Conservation (phyloP, 2,329 filamentous ascomycete genomes). For the Elsinoe necatrix region DNA sequence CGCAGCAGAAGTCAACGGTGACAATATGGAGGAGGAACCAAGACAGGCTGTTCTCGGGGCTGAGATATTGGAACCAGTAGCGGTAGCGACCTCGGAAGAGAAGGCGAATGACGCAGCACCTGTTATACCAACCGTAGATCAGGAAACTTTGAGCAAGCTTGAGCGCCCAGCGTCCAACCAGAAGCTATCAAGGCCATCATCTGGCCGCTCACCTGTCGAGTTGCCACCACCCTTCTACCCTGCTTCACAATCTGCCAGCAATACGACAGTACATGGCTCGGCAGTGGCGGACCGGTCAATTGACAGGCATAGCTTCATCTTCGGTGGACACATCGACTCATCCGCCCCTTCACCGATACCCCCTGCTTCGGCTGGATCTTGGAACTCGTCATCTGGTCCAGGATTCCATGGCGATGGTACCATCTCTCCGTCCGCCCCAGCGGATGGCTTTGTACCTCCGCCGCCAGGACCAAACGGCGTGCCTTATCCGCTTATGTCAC, state of each 20-base stretch:
- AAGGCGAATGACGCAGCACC: neutral
- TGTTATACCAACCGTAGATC: neutral
- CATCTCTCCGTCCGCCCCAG: neutral
- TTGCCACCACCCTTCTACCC: slow-evolving; percentile 13
- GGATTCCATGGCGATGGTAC: neutral
- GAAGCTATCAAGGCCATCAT: neutral
- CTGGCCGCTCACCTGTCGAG: slow-evolving; percentile 8
- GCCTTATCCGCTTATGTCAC: neutral
- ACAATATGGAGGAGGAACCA: neutral
- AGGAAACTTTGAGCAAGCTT: neutral
- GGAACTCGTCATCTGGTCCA: slow-evolving; percentile 9
- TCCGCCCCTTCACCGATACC: slow-evolving; percentile 14
- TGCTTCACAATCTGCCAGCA: neutral
- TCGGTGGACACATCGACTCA: slow-evolving; percentile 13
- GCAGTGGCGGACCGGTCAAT: neutral
- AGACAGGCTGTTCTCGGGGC: neutral
- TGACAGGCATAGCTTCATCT: slow-evolving; percentile 11
- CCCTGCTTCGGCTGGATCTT: slow-evolving; percentile 11
- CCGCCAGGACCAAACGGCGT: neutral
- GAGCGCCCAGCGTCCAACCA: neutral
- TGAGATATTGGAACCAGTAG: neutral
- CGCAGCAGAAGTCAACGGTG: neutral
- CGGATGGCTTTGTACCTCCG: neutral
- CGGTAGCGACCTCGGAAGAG: neutral
- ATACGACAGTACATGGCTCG: neutral